These are phyloP conservation scores for Fusarium sp. DNA, from an alignment of 2,329 filamentous ascomycete species.

Conservation along the genomic window DNA sequence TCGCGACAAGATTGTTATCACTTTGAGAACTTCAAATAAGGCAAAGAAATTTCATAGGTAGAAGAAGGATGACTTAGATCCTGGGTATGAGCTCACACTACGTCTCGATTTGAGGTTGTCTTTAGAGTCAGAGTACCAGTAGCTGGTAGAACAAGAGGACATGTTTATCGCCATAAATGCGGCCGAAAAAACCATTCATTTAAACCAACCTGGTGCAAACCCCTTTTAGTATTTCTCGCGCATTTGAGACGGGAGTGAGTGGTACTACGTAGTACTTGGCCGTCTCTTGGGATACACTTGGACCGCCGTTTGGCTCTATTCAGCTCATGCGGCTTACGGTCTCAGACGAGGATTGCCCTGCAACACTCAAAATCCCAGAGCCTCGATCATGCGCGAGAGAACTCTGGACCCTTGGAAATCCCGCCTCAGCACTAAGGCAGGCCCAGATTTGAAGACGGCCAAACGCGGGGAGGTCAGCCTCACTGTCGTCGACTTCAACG, in stretches of 20 bases:
- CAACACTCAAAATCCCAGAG: neutral
- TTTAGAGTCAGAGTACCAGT: neutral
- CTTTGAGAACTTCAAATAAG: fast-evolving
- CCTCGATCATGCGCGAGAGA: neutral
- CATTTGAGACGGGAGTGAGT: too few species aligned
- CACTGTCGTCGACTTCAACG: neutral
- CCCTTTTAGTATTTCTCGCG: neutral
- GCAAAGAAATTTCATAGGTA: neutral
- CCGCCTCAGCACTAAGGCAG: neutral
- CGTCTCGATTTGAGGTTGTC: neutral
- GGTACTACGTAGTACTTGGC: neutral
- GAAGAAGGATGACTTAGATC: neutral
- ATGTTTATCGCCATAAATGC: neutral
- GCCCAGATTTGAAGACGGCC: neutral
- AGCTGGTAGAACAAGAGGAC: neutral
- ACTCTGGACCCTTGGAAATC: neutral
- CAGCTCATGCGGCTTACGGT: neutral
- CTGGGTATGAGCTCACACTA: neutral
- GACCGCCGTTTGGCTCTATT: neutral
- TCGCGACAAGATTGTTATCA: neutral
- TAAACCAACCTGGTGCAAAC: neutral
- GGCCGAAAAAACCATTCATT: neutral
- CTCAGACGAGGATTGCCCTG: neutral
- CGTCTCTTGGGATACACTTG: neutral
- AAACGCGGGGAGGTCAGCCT: neutral